These are phyloP conservation scores for Avena atlantica DNA, from an alignment of 176 grass and related monocot genomes.

Conservation along the genomic window DNA sequence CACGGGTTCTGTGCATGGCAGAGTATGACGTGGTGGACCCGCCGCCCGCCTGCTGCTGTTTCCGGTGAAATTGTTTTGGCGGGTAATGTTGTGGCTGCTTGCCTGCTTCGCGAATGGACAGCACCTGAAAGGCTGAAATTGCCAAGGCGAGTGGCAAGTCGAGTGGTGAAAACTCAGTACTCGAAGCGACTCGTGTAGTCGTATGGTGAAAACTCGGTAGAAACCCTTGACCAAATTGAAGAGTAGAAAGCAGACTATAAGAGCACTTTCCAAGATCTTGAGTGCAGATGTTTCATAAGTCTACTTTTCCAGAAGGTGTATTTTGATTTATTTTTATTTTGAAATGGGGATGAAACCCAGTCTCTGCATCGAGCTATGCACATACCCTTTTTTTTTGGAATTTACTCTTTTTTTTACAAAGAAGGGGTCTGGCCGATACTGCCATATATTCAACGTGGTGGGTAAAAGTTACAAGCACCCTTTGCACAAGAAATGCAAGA, in stretches of 20 bases:
- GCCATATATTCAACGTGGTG: too few relatives aligned
- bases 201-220: neutral
- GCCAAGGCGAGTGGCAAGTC: neutral
- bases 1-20: neutral
- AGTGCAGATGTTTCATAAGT: neutral
- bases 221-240: neutral
- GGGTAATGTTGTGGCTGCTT: neutral
- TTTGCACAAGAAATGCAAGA: too few relatives aligned
- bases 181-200: neutral
- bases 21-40: conserved; percentile 34
- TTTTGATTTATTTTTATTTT: too few relatives aligned
- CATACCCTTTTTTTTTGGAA: too few relatives aligned
- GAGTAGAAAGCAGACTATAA: neutral
- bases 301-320: too few relatives aligned
- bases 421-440: too few relatives aligned
- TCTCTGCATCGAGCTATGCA: too few relatives aligned
- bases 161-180: neutral
- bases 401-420: too few relatives aligned
- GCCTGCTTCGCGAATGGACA: neutral
- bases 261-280: neutral
- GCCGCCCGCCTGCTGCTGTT: neutral
- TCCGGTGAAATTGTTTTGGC: conserved; percentile 21
- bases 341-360: too few relatives aligned
- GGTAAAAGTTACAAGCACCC: too few relatives aligned
- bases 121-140: neutral